Percentiles rank a stretch among this genome's conserved stretches.
phyloP scores from a whole-genome alignment of 352 stramenopile species.

The Globisporangium heterothallicum region DNA sequence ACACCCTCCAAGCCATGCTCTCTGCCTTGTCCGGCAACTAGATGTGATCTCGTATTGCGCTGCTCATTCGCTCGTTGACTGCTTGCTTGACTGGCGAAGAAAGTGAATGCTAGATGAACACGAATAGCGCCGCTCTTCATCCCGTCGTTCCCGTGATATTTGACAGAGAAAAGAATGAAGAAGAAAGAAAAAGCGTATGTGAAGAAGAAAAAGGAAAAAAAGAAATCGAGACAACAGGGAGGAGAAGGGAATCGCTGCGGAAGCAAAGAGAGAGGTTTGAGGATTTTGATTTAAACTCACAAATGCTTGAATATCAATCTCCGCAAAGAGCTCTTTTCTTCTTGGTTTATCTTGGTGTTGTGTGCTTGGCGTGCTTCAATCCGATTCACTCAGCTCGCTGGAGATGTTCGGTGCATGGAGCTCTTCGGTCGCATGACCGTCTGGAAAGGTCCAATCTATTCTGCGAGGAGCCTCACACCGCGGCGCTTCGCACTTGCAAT shows the following conservation, averaged over 20 bases:
- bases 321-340: no score
- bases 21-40: conserved; percentile 77
- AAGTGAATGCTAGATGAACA: conserved; percentile 1
- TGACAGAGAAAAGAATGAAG: conserved; percentile 5
- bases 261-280: neutral
- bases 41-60: no score
- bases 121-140: conserved; percentile 5
- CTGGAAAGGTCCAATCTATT: no score
- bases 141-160: conserved; percentile 4
- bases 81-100: neutral
- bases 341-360: no score
- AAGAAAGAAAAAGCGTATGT: conserved; percentile 5
- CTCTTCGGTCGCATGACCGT: no score
- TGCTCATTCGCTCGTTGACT: neutral
- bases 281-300: no score
- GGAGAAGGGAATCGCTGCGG: neutral
- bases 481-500: no score
- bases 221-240: neutral
- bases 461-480: no score
- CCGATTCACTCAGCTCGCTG: no score
- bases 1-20: conserved; percentile 92
- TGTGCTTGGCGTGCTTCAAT: no score
- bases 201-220: conserved; percentile 8
- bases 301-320: no score
- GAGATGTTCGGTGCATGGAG: no score